Base-by-base conservation (phyloP, 352 stramenopile genomes). In the Globisporangium rhizosaccharum region DNA sequence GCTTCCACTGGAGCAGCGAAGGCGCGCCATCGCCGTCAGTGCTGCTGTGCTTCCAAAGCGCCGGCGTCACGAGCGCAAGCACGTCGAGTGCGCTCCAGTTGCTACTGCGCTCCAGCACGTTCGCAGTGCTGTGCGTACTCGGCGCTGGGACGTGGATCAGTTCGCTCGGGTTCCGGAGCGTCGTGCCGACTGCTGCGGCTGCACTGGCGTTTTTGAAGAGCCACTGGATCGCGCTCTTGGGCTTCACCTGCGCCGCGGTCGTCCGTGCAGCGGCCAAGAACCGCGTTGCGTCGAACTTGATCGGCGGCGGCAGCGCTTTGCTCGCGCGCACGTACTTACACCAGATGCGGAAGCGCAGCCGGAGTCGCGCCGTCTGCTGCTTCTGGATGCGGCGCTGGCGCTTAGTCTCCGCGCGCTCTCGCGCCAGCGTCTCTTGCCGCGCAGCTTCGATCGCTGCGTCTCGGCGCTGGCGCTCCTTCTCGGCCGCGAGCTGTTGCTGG, bases 331-430 rank as follows among this genome's bases (percentile, higher is more conserved):
- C 67, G 64, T 87, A 91, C 44, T 82, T 86, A 47, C 69, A 79
- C 84, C 84, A 93, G 37, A 72, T 44, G 18, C 78, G 70, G 20
- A 93, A 75, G 39, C 63, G 78, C 20, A 93, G 57, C 50, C 80
- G 75, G 26, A 90, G 42, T 1, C 87, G 49, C 8, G 79, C 79
- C 9, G 79, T 65, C 6, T 60, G 71, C 50, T 87, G 72, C 64
- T 89, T 84, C 46, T 73, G 28, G 23, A 70, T 62, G 1, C 63
- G 72, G 12, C 62, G 61, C 8, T 63, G 2, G 18, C 57, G 60
- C 55, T 84, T 81, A 51, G 51, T 73, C 57, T 77, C 72, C 26
- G 62, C 66, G n/a, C 58, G 66, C 56, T 87, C 82, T 23, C 67
- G 68, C 3, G 74, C 77, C 44, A 92, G 51, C 42, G 78, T 61